Percentiles rank a stretch among this genome's conserved stretches.
phyloP scores from a whole-genome alignment of 805 yeast genomes.

The Candida michaelii region DNA sequence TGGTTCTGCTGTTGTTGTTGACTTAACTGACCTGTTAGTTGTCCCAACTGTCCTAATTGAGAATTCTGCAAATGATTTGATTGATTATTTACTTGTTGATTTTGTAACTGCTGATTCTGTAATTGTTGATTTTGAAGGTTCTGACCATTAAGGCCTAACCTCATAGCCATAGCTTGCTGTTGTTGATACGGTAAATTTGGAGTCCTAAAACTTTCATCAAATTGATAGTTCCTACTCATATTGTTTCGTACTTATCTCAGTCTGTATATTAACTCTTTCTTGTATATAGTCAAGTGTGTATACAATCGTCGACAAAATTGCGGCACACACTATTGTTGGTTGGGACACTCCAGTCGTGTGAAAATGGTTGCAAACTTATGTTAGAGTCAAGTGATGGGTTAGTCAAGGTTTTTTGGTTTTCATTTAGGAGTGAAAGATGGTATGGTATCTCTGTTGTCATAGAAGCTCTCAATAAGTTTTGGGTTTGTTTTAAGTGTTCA shows the following conservation, averaged over 20 bases:
- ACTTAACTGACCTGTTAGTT: not conserved
- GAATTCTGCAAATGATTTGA: slow-evolving; percentile 14
- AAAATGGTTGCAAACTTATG: no score
- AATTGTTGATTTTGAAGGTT: not conserved
- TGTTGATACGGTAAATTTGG: slow-evolving; percentile 11
- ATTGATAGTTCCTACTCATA: slow-evolving; percentile 8
- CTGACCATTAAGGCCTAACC: slow-evolving; percentile 4
- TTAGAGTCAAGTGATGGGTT: no score
- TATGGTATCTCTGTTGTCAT: no score
- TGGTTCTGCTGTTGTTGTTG: slow-evolving; percentile 1
- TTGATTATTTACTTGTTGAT: slow-evolving; percentile 14
- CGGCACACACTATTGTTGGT: not conserved
- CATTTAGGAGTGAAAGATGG: no score
- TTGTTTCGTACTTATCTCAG: not conserved
- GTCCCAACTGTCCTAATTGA: slow-evolving; percentile 6
- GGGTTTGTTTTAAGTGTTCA: no score
- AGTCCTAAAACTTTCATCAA: slow-evolving; percentile 8
- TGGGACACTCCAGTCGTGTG: no score
- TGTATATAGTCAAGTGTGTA: slow-evolving; percentile 6
- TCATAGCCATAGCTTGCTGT: slow-evolving; percentile 6
- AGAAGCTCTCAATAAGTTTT: no score
- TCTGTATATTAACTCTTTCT: slow-evolving; percentile 7
- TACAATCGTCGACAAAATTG: slow-evolving; percentile 6
- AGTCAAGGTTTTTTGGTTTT: no score
- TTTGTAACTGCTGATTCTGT: slow-evolving; percentile 2